Evolutionary conservation across 352 stramenopile genomes (phyloP), one percentile per base, ranked within the genome.

Genomic region (Phytophthora constricta): DNA sequence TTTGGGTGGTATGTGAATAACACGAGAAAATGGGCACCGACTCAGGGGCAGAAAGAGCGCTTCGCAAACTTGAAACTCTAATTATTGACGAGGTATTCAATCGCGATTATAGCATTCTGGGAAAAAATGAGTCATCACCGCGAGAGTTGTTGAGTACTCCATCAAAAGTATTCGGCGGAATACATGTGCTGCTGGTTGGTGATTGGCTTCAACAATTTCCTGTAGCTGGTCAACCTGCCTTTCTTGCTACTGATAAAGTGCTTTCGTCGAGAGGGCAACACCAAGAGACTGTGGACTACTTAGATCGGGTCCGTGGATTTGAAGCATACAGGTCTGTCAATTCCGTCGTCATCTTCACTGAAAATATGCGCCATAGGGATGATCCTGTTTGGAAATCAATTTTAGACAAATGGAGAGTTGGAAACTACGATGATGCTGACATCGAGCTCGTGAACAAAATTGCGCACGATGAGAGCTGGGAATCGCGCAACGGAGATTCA

Each of bases 1-100:
- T 58, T 58, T 48, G 51, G 51, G 3, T 58, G 51, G 51, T 13
- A 23, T 20, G 34, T 58, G 23, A 48, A 58, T 48, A 17, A 58
- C 17, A 20, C 26, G 25, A 58, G 34, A 14, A 39, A 39, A 9
- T 49, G 51, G 51, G 48, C n/a, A 7, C 51, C 51, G 22, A 58
- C 20, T 5, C 5, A 19, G 7, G n/a, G 43, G 8, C 49, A 28
- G 16, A 25, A 33, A 5, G n/a, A 10, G 8, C 10, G 5, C 5
- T 37, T 37, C 11, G 5, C 5, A 5, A 37, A 37, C 5, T 13
- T 37, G 31, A 37, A 37, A 11, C 11, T 37, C 11, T 37, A 37
- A 37, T 37, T 37, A 11, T 37, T 37, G 31, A 37, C 31, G 31
- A 37, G 31, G 11, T 37, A 5, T 37, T 11, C 31, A 37, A 5